Evolutionary conservation across 805 yeast genomes (phyloP).

Genomic region (Henningerozyma blattae): DNA sequence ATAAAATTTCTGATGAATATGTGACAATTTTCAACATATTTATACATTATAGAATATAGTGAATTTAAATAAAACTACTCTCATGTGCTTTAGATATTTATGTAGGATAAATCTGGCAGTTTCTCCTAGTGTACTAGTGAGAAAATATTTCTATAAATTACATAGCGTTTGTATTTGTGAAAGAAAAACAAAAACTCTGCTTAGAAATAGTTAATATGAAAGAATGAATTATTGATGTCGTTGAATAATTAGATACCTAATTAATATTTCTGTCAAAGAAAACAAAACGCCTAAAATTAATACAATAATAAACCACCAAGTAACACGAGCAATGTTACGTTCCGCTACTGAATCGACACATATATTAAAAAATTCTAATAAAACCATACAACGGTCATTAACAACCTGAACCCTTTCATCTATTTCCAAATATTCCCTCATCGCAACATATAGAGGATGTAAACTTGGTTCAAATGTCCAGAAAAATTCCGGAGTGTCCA

Average conservation of each 20-base stretch:
- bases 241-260: constrained; percentile 40
- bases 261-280: constrained; percentile 56
- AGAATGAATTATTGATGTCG: neutral
- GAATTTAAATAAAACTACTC: too few species aligned
- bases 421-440: constrained; percentile 85
- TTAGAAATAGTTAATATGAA: neutral
- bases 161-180: too few species aligned
- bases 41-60: too few species aligned
- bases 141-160: too few species aligned
- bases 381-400: constrained; percentile 88
- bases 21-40: too few species aligned
- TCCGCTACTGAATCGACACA: constrained; percentile 92
- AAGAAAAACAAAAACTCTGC: too few species aligned
- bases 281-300: constrained; percentile 71
- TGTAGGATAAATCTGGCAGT: too few species aligned
- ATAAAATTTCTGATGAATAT: too few species aligned
- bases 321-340: constrained; percentile 79
- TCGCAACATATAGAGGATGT: constrained; percentile 82
- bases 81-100: too few species aligned
- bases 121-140: too few species aligned
- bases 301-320: constrained; percentile 78
- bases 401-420: constrained; percentile 90
- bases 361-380: constrained; percentile 84
- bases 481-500: constrained; percentile 92
- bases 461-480: constrained; percentile 95